Evolutionary conservation across 805 yeast genomes (phyloP), one percentile per base, ranked within the genome.

Genomic region (Candida arabinofermentans): DNA sequence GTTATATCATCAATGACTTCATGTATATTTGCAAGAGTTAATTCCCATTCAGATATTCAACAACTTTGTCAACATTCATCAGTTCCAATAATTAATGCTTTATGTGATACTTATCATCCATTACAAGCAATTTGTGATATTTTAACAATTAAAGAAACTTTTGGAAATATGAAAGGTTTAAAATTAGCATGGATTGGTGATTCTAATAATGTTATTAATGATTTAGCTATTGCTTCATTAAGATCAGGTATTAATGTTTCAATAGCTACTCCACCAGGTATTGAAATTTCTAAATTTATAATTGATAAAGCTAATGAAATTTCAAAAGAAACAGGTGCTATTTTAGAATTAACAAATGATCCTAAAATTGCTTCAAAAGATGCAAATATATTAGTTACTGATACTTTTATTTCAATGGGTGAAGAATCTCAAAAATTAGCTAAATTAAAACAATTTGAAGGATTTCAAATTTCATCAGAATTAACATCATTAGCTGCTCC

Each of bases 401-500:
- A 93, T 57, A 93, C 99, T 3, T 93, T 96, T 81, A 79, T 93
- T 19, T 91, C 98, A 1, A 93, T 93, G 99, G 99, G 99, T 43
- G 90, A 93, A 70, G 99, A 93, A 64, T 68, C 75, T 4, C 90
- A 90, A 61, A 86, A 79, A 49, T 70, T 62, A 37, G 69, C 72
- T 42, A 86, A 90, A 49, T 69, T 93, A 53, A 71, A 80, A 56
- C 90, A 88, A 65, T 93, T 93, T 61, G 74, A 70, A 13, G 96
- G 95, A 1, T 93, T 82, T 73, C 96, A 88, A 68, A 83, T 93
- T 44, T 81, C 88, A 29, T 62, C 70, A 14, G 81, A 79, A 24
- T 69, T 90, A 69, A 76, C 85, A 21, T 57, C 67, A 12, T 86
- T 86, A 5, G 76, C 75, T 34, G 83, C 85, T 34, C 72, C 69